Percentiles rank a stretch among this genome's conserved stretches.
phyloP scores from a whole-genome alignment of 768 basidiomycete genomes.

The Suillus weaverae region DNA sequence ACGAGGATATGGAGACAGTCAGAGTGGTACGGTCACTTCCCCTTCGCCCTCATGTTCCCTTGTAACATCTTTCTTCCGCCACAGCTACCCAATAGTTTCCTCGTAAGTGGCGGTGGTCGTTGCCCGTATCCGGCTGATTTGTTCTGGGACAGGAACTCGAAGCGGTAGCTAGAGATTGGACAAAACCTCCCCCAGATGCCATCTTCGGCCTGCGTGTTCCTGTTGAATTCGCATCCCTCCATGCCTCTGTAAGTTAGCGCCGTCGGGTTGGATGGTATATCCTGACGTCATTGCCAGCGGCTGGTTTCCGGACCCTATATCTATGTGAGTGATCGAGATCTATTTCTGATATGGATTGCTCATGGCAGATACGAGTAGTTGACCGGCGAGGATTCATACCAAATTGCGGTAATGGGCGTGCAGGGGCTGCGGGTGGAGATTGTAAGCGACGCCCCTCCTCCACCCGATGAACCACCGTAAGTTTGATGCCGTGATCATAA shows the following conservation, averaged over 20 bases:
- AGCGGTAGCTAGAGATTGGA: constrained; percentile 79
- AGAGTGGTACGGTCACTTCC: constrained; percentile 51
- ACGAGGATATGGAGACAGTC: constrained; percentile 85
- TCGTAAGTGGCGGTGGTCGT: constrained; percentile 42
- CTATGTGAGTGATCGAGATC: constrained; percentile 52
- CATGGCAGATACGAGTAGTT: constrained; percentile 46
- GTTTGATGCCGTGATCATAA: constrained; percentile 28
- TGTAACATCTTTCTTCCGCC: constrained; percentile 12
- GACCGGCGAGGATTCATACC: constrained; percentile 83
- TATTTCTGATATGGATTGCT: constrained; percentile 18
- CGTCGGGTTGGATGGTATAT: constrained; percentile 15
- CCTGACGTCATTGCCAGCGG: constrained; percentile 47
- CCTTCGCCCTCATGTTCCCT: constrained; percentile 8
- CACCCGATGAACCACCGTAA: constrained; percentile 82
- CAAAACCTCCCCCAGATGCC: constrained; percentile 80
- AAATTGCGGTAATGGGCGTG: constrained; percentile 83
- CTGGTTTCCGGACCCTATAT: constrained; percentile 82
- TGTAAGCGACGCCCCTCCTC: constrained; percentile 81
- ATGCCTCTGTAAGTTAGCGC: constrained; percentile 65
- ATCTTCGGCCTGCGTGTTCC: constrained; percentile 77
- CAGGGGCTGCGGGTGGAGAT: constrained; percentile 85
- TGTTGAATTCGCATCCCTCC: constrained; percentile 83
- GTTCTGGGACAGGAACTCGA: constrained; percentile 65
- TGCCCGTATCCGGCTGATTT: constrained; percentile 4
- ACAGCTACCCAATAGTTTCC: constrained; percentile 69